phyloP scores from a whole-genome alignment of 345 rosid species.

The Lenwebbia sp. region DNA sequence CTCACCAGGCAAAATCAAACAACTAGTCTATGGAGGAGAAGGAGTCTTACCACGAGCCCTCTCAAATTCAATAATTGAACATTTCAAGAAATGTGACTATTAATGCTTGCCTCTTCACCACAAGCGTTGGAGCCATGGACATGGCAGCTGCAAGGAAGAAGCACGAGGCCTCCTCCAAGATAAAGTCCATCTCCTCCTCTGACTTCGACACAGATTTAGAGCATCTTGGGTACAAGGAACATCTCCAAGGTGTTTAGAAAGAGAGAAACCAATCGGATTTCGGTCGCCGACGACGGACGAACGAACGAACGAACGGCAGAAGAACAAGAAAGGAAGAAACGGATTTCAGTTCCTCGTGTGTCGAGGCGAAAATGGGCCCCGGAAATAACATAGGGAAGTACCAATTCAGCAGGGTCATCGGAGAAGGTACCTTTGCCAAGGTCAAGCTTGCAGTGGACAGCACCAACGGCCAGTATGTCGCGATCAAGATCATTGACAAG shows the following conservation, averaged over 20 bases:
- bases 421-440: constrained; percentile 87
- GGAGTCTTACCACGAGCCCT: neutral
- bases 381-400: constrained; percentile 63
- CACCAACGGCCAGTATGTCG: constrained; percentile 41
- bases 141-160: neutral
- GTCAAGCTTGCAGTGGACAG: constrained; percentile 76
- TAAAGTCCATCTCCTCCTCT: neutral
- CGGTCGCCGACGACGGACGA: neutral
- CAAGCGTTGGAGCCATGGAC: neutral
- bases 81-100: neutral
- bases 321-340: neutral
- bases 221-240: constrained; percentile 4
- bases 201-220: neutral
- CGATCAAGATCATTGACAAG: constrained; percentile 80
- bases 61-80: neutral
- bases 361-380: constrained; percentile 21
- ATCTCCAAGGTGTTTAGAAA: constrained; percentile 5
- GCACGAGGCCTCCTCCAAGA: neutral
- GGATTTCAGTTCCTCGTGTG: neutral
- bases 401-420: constrained; percentile 55
- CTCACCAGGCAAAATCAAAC: neutral
- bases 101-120: neutral
- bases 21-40: neutral
- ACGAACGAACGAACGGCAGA: neutral
- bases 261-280: neutral